phyloP scores from a whole-genome alignment of 1,139 yeast species.

The Blastobotrys arbuscula region DNA sequence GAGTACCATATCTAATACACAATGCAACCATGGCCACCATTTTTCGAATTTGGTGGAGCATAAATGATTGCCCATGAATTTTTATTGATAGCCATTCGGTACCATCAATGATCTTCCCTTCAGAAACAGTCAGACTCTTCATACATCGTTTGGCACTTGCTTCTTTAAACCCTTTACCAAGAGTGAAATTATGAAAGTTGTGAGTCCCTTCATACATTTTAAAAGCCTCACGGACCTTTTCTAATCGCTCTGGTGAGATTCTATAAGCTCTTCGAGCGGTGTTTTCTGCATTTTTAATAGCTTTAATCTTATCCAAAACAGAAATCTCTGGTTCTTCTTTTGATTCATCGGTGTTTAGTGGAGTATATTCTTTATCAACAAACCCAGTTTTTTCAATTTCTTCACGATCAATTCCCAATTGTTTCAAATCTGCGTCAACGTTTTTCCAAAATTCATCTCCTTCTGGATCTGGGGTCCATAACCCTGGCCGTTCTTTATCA shows the following conservation, averaged over 20 bases:
- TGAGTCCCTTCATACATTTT: constrained; percentile 77
- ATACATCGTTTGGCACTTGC: constrained; percentile 79
- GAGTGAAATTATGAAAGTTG: constrained; percentile 91
- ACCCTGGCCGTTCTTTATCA: constrained; percentile 51
- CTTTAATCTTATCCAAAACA: constrained; percentile 37
- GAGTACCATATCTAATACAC: constrained; percentile 80
- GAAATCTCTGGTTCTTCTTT: constrained; percentile 10
- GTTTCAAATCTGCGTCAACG: constrained; percentile 34
- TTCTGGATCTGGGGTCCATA: constrained; percentile 54
- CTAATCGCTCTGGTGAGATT: constrained; percentile 55
- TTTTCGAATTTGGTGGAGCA: constrained; percentile 96
- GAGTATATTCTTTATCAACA: constrained; percentile 25
- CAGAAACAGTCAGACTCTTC: constrained; percentile 74
- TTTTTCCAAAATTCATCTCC: constrained; percentile 68
- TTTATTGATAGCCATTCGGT: constrained; percentile 96
- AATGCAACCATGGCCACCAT: constrained; percentile 96
- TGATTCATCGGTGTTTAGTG: constrained; percentile 12
- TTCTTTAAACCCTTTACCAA: constrained; percentile 82
- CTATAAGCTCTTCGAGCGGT: constrained; percentile 64
- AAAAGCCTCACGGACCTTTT: constrained; percentile 61
- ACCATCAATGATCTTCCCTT: constrained; percentile 86
- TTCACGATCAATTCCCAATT: constrained; percentile 31
- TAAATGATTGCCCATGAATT: constrained; percentile 96
- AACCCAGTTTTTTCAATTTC: constrained; percentile 36
- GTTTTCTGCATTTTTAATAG: constrained; percentile 62